Evolutionary conservation across 805 yeast species (phyloP), one percentile per base, ranked within the genome.

Genomic region (Wickerhamomyces chaumierensis): DNA sequence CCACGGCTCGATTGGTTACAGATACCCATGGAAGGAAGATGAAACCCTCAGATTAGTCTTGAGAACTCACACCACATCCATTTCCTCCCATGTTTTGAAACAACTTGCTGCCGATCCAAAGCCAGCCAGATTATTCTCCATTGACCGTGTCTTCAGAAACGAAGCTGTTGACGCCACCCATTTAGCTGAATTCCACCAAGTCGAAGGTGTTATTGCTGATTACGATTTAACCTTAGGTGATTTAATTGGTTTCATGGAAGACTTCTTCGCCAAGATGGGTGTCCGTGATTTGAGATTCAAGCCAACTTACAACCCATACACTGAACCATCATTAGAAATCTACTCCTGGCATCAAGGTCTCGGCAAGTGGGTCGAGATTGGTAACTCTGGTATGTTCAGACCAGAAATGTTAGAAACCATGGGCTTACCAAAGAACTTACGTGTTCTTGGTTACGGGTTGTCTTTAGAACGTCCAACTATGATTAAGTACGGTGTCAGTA

Each of bases 121-220:
- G 54, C 96, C 97, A 42, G 73, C 82, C 8, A 78, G 97, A 66
- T 72, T 86, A 58, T 92, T 92, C 69, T 84, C 95, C 36, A 94
- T 92, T 54, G 99, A 92, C 63, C 78, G 96, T 58, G 99, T 92
- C 43, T 92, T 92, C 84, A 85, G 99, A 69, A 92, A 92, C 61
- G 99, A 92, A 69, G 97, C 99, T 21, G 99, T 92, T 38, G 99
- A 92, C 61, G 97, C 97, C 38, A 92, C 99, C 15, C 99, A 92
- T 63, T 75, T 92, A 65, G 98, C 98, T 31, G 99, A 92, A 68
- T 92, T 92, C 73, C 97, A 92, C 65, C 99, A 92, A 68, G 94
- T 92, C 45, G 99, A 92, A 68, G 99, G 99, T 69, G 98, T 92
- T 39, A 71, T 92, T 56, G 98, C 97, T 25, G 98, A 94, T 60